Base-by-base conservation (phyloP, 768 basidiomycete genomes). In the Phylloporus scabripes region DNA sequence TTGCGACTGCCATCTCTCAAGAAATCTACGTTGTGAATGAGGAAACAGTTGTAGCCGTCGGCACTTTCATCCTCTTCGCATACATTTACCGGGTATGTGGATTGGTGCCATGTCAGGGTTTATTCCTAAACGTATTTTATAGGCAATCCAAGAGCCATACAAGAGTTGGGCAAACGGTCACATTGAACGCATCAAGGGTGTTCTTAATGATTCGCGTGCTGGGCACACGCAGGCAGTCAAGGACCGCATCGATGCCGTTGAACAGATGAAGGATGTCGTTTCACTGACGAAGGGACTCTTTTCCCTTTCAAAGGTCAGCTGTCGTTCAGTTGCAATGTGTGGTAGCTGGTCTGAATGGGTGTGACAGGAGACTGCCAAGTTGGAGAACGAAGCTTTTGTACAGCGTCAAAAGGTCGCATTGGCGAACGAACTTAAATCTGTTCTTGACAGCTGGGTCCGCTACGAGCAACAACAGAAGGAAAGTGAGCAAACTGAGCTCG, bases 11-110 rank as follows among this genome's bases (percentile, higher is more conserved):
- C 64, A 93, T 98, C 71, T 95, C 92, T 12, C 88, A 92, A 66
- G 94, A 99, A 72, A 82, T 98, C 44, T 97, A 97, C 64, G 95
- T 99, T 52, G 82, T 95, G 63, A 96, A 96, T 68, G 94, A 97
- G 70, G 96, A 98, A 76, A 83, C 89, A 20, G 85, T 97, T 56
- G 77, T 98, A 40, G 82, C 90, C 31, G 76, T 85, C 33, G 93
- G 90, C 20, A 89, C 87, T 58, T 72, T 87, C 55, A 83, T 94
- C 52, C 81, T 96, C 61, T 80, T 91, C 57, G 78, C 82, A 40
- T 87, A 85, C 67, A 76, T 95, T 60, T 91, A 80, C 61, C 86
- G 84, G 80, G 88, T 85, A 67, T 50, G 78, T 69, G 23, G 15
- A 23, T 31, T 48, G 36, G 20, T 37, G 15, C 29, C 39, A 12